Evolutionary conservation across 2,329 filamentous ascomycete species (phyloP).

Genomic region (Clonostachys rosea): DNA sequence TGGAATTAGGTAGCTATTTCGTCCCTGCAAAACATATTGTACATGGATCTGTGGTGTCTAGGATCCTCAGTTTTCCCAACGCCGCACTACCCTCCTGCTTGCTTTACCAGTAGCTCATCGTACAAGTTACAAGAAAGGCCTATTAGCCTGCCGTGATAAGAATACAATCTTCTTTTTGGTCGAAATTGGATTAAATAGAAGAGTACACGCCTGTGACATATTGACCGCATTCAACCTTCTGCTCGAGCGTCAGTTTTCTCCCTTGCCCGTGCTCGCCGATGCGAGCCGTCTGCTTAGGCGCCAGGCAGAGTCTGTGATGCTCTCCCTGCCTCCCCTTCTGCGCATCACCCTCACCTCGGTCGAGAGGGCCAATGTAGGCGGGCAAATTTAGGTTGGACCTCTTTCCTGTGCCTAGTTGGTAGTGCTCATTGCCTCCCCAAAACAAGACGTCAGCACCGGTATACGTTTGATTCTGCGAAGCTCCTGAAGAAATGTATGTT

Average conservation of each 20-base stretch:
- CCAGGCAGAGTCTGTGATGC: conserved; percentile 73
- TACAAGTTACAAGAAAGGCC: too few relatives aligned
- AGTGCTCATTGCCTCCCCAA: conserved; percentile 94
- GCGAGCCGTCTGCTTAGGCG: conserved; percentile 67
- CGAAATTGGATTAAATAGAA: conserved; percentile 20
- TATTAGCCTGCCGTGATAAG: too few relatives aligned
- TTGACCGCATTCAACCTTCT: conserved; percentile 82
- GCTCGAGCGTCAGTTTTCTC: conserved; percentile 71
- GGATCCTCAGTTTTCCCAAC: too few relatives aligned
- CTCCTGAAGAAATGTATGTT: conserved; percentile 46
- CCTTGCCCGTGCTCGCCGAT: conserved; percentile 56
- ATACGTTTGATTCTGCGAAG: conserved; percentile 67
- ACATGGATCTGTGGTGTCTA: too few relatives aligned
- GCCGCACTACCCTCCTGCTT: too few relatives aligned
- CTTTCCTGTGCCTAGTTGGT: conserved; percentile 88
- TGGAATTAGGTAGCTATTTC: too few relatives aligned
- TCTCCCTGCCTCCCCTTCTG: conserved; percentile 56
- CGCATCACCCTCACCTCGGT: conserved; percentile 54
- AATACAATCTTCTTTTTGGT: too few relatives aligned
- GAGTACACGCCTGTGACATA: conserved; percentile 83
- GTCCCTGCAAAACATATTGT: too few relatives aligned
- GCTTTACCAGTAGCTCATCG: too few relatives aligned
- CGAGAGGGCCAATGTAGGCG: conserved; percentile 73
- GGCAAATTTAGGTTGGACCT: conserved; percentile 75
- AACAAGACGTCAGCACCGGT: conserved; percentile 87